phyloP scores from a whole-genome alignment of 495 filamentous ascomycete genomes.

The Penicillium tannophilum region DNA sequence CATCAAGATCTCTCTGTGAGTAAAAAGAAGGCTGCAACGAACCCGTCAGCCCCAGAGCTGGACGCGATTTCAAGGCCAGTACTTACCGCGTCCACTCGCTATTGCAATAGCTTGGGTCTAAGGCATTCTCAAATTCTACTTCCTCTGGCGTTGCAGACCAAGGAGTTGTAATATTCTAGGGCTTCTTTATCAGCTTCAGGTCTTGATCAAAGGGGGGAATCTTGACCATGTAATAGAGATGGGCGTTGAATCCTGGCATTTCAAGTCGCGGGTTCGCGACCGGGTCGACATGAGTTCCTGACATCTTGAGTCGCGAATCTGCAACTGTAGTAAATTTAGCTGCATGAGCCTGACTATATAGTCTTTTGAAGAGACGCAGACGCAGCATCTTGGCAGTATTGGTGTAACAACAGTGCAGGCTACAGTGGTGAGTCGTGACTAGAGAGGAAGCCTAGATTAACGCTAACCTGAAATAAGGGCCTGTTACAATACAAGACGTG shows the following conservation, averaged over 20 bases:
- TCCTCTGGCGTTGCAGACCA: too few species aligned
- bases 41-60: neutral
- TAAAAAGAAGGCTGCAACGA: neutral
- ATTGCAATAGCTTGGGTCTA: neutral
- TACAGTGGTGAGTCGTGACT: too few species aligned
- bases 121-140: neutral
- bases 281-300: neutral
- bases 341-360: neutral
- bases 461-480: too few species aligned
- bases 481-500: too few species aligned
- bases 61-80: neutral
- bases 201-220: neutral
- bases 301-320: neutral
- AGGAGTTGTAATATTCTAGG: neutral
- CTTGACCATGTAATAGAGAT: neutral
- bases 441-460: too few species aligned
- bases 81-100: neutral
- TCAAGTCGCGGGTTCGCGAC: neutral
- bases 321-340: neutral
- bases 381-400: too few species aligned
- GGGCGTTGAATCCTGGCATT: slow-evolving; percentile 5
- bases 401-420: too few species aligned
- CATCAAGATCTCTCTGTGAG: slow-evolving; percentile 24
- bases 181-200: neutral
- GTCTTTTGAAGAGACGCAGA: too few species aligned